Conservation (phyloP, 495 filamentous ascomycete species). For the Hypoxylon lienhwacheense region DNA sequence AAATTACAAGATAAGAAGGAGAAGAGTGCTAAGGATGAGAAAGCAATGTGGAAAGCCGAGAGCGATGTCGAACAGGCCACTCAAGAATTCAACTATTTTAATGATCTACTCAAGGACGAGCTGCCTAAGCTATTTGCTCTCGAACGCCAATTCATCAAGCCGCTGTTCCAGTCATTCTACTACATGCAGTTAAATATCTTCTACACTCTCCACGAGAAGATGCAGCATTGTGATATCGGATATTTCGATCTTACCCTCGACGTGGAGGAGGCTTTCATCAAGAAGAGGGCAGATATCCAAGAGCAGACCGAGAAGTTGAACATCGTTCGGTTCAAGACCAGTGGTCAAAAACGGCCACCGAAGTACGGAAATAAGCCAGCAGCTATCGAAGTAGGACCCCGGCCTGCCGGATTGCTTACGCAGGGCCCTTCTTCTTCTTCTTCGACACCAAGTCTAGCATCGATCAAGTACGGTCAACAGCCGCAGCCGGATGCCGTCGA, state of each 20-base stretch:
- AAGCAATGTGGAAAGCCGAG: conserved; percentile 94
- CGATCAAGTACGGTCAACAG: conserved; percentile 35
- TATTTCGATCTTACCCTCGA: conserved; percentile 94
- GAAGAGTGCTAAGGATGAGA: conserved; percentile 93
- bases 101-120: conserved; percentile 93
- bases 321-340: conserved; percentile 88
- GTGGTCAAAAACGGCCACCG: conserved; percentile 60
- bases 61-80: conserved; percentile 88
- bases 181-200: conserved; percentile 99
- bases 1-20: conserved; percentile 98
- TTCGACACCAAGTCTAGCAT: conserved; percentile 18
- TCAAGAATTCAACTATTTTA: conserved; percentile 95
- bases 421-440: conserved; percentile 41
- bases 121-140: conserved; percentile 88
- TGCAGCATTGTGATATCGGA: conserved; percentile 94
- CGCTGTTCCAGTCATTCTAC: conserved; percentile 98
- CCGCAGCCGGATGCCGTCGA: conserved; percentile 34
- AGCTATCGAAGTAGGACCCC: conserved; percentile 42
- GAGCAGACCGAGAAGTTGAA: conserved; percentile 77
- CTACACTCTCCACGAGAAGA: conserved; percentile 96
- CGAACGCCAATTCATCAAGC: conserved; percentile 96
- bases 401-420: conserved; percentile 46
- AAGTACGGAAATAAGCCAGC: conserved; percentile 55
- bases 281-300: conserved; percentile 83
- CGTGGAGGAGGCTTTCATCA: conserved; percentile 85